Conservation (phyloP, 139 green algal species). For the Chlamydomonas sphaeroides region DNA sequence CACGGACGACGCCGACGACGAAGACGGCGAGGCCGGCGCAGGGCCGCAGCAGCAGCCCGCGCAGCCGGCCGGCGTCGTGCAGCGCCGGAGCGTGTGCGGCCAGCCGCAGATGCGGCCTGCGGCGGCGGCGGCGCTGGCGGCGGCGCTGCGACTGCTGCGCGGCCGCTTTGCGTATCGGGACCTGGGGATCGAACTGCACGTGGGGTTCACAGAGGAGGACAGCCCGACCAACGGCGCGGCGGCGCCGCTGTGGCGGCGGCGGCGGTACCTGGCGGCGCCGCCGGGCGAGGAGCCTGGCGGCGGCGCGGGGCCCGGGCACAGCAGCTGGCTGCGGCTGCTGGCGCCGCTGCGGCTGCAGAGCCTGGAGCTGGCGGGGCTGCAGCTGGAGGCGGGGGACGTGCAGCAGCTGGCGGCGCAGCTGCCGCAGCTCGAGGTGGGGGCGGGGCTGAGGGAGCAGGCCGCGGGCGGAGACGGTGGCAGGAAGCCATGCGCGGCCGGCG, state of each 20-base stretch:
- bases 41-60: too few relatives aligned
- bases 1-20: neutral
- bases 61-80: too few relatives aligned
- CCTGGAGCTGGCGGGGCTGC: constrained; percentile 13
- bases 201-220: neutral
- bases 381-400: constrained; percentile 5
- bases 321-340: neutral
- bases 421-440: neutral
- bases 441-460: too few relatives aligned
- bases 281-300: too few relatives aligned
- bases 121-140: neutral
- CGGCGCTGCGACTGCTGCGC: neutral
- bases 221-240: neutral
- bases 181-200: constrained; percentile 15
- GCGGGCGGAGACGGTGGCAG: neutral
- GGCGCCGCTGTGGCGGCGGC: neutral
- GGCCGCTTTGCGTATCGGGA: constrained; percentile 14
- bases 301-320: neutral
- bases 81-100: too few relatives aligned
- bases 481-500: neutral
- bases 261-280: neutral
- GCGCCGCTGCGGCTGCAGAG: constrained; percentile 1
- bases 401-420: neutral
- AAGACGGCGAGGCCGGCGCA: neutral
- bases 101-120: neutral